Evolutionary conservation across 169 alveolate genomes (phyloP).

Genomic region (Plasmodium knowlesi): DNA sequence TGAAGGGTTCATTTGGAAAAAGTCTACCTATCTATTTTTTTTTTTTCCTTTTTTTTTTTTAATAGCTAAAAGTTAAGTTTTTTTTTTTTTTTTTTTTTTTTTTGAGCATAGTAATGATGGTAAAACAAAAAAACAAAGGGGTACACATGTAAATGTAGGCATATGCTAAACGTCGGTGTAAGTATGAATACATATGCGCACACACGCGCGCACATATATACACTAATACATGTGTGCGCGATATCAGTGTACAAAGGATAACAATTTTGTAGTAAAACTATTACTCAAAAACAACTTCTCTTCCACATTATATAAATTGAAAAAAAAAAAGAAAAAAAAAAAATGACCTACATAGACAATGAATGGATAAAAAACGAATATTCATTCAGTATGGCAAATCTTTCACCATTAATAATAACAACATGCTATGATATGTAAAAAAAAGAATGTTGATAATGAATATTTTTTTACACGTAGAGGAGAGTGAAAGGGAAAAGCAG

Average conservation of each 20-base stretch:
- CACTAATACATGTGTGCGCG: neutral
- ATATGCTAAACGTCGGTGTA: neutral
- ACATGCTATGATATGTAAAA: neutral
- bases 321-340: conserved; percentile 13
- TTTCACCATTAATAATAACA: conserved; percentile 20
- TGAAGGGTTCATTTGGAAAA: conserved; percentile 1
- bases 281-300: conserved; percentile 2
- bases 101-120: neutral
- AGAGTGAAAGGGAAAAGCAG: neutral
- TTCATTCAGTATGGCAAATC: conserved; percentile 9
- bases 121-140: conserved; percentile 54
- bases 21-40: conserved; percentile 21
- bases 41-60: neutral
- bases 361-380: neutral
- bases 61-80: conserved; percentile 7
- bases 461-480: neutral
- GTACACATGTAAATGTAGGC: conserved; percentile 11
- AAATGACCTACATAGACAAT: neutral
- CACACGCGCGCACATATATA: neutral
- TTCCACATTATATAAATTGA: neutral
- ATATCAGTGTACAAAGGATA: conserved; percentile 12
- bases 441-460: conserved; percentile 18
- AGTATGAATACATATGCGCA: neutral
- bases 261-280: conserved; percentile 10
- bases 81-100: conserved; percentile 23